These are phyloP conservation scores for Verticillium klebahnii DNA, from an alignment of 2,329 filamentous ascomycete species.

Conservation along the genomic window DNA sequence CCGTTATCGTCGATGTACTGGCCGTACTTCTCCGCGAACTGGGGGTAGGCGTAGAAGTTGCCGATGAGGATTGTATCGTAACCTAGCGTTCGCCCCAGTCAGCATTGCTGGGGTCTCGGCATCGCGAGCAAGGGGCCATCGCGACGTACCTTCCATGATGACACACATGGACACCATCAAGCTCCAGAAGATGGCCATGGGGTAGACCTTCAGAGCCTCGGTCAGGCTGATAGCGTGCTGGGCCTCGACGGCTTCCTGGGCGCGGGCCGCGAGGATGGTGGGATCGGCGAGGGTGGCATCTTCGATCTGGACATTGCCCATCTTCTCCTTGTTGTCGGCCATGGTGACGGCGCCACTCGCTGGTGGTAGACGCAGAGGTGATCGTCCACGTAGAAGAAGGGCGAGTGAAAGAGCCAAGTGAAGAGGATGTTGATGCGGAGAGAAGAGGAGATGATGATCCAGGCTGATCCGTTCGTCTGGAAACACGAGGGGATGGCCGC, in stretches of 20 bases:
- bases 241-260: slow-evolving; percentile 1
- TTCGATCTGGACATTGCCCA: background rate
- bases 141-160: slow-evolving; percentile 23
- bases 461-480: background rate
- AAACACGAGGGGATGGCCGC: background rate
- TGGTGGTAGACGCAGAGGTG: background rate
- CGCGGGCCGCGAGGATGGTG: background rate
- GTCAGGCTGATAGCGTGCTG: slow-evolving; percentile 19
- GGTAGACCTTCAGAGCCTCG: slow-evolving; percentile 21
- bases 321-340: background rate
- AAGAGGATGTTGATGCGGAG: background rate
- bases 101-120: background rate
- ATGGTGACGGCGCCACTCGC: background rate
- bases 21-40: slow-evolving; percentile 22
- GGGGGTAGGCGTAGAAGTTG: slow-evolving; percentile 21
- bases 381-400: background rate
- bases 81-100: background rate
- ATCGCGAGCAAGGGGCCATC: background rate
- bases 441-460: background rate
- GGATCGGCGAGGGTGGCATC: background rate
- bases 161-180: slow-evolving; percentile 19
- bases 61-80: slow-evolving; percentile 16
- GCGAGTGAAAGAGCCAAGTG: background rate
- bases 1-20: slow-evolving; percentile 15
- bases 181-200: slow-evolving; percentile 16